Evolutionary conservation across 768 basidiomycete genomes (phyloP).

Genomic region (Kwoniella mangroviensis): DNA sequence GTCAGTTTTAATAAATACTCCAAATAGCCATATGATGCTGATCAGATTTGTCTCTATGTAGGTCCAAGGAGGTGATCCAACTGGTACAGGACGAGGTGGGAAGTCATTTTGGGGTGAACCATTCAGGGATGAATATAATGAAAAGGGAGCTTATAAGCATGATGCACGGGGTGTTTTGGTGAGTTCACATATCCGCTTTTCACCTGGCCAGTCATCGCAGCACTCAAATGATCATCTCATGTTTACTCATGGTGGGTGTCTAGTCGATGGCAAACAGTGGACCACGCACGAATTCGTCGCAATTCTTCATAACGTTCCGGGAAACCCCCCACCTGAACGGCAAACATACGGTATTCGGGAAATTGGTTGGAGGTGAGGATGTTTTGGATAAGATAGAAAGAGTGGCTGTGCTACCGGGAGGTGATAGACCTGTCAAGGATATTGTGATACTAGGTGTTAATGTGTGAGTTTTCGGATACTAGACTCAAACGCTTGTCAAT

Average conservation of each 20-base stretch:
- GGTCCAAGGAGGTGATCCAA: conserved; percentile 98
- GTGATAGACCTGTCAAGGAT: conserved; percentile 75
- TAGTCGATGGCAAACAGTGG: conserved; percentile 95
- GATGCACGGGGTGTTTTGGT: conserved; percentile 76
- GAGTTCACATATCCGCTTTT: conserved; percentile 17
- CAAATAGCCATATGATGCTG: too few relatives aligned
- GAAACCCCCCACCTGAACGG: conserved; percentile 82
- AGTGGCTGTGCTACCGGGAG: conserved; percentile 77
- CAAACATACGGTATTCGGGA: conserved; percentile 96
- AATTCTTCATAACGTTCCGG: conserved; percentile 91
- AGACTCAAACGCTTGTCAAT: neutral
- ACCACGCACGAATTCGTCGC: conserved; percentile 86
- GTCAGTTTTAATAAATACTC: conserved; percentile 59
- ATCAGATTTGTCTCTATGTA: conserved; percentile 49
- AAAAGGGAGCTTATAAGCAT: conserved; percentile 85
- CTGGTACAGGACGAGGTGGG: conserved; percentile 92
- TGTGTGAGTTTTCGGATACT: conserved; percentile 66
- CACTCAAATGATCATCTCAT: too few relatives aligned
- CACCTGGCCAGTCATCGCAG: too few relatives aligned
- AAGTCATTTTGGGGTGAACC: conserved; percentile 92
- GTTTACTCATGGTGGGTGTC: conserved; percentile 3
- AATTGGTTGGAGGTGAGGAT: conserved; percentile 93
- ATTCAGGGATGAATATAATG: conserved; percentile 90
- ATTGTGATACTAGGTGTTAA: conserved; percentile 83
- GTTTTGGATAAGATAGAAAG: conserved; percentile 82